phyloP scores from a whole-genome alignment of 192 early-diverging fungal genomes.

The Pilobolus umbonatus region DNA sequence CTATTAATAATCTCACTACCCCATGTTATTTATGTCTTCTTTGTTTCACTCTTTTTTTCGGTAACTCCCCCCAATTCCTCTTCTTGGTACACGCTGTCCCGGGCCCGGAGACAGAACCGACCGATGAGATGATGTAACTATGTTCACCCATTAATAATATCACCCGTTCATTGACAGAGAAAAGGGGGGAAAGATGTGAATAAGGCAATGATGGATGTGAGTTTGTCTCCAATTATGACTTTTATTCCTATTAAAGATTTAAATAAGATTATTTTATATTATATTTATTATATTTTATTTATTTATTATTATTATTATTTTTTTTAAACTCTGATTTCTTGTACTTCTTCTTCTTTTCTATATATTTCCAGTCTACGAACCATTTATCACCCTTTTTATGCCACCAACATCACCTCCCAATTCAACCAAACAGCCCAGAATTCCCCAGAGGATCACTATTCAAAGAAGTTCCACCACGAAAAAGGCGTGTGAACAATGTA shows the following conservation, averaged over 20 bases:
- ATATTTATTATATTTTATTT: too few species aligned
- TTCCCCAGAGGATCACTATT: conserved; percentile 5
- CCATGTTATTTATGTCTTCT: too few species aligned
- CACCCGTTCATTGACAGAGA: too few species aligned
- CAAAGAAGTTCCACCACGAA: conserved; percentile 22
- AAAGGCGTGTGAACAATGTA: conserved; percentile 28
- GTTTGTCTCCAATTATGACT: too few species aligned
- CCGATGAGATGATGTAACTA: neutral
- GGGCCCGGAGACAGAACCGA: conserved; percentile 15
- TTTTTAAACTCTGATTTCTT: neutral
- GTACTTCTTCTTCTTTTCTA: conserved; percentile 2
- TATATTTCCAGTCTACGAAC: neutral
- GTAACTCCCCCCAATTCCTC: too few species aligned
- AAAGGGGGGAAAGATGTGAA: neutral
- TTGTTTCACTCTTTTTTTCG: too few species aligned
- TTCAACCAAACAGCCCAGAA: conserved; percentile 6
- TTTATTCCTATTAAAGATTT: too few species aligned
- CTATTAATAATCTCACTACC: too few species aligned
- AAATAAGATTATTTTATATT: too few species aligned
- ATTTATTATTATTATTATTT: conserved; percentile 2
- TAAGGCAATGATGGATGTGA: too few species aligned
- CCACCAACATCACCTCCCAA: conserved; percentile 24
- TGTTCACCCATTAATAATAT: too few species aligned
- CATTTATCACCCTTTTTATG: conserved; percentile 8
- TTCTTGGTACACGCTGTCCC: conserved; percentile 6